Conservation (phyloP, 805 yeast genomes). For the Candida methanosorbosa region DNA sequence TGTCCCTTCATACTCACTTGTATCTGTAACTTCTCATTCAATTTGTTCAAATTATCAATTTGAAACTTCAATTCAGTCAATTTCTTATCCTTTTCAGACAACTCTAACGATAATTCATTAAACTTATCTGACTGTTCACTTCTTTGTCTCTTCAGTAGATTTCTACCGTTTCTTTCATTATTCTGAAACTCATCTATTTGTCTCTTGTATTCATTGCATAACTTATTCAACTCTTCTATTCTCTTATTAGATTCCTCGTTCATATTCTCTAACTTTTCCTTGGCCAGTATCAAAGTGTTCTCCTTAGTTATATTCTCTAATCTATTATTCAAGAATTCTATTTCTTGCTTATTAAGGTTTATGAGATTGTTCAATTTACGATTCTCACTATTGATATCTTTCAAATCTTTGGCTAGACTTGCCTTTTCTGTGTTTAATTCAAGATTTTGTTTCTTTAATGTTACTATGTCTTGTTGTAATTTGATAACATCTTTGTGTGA, state of each 20-base stretch:
- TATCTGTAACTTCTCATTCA: not conserved
- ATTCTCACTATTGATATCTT: slow-evolving; percentile 5
- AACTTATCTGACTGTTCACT: not conserved
- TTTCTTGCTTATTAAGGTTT: slow-evolving; percentile 10
- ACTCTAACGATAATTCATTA: not conserved
- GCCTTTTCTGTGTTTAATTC: not conserved
- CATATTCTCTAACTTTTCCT: not conserved
- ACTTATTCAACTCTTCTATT: not conserved
- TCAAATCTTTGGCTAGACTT: not conserved
- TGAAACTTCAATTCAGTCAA: not conserved
- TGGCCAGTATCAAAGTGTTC: slow-evolving; percentile 4
- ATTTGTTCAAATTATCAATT: not conserved
- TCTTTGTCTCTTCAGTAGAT: not conserved
- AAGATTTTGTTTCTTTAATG: slow-evolving; percentile 4
- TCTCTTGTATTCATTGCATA: not conserved
- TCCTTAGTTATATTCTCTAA: slow-evolving; percentile 9
- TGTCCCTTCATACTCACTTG: not conserved
- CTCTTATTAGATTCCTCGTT: not conserved
- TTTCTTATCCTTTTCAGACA: not conserved
- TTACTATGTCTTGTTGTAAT: slow-evolving; percentile 4
- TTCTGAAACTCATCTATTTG: not conserved
- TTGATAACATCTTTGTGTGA: slow-evolving; percentile 4
- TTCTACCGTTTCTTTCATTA: not conserved
- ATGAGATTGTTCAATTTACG: slow-evolving; percentile 9
- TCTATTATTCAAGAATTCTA: slow-evolving; percentile 12